Percentiles rank a stretch among this genome's conserved stretches.
phyloP scores from a whole-genome alignment of 2,329 filamentous ascomycete species.

The Cucurbitaria berberidis region DNA sequence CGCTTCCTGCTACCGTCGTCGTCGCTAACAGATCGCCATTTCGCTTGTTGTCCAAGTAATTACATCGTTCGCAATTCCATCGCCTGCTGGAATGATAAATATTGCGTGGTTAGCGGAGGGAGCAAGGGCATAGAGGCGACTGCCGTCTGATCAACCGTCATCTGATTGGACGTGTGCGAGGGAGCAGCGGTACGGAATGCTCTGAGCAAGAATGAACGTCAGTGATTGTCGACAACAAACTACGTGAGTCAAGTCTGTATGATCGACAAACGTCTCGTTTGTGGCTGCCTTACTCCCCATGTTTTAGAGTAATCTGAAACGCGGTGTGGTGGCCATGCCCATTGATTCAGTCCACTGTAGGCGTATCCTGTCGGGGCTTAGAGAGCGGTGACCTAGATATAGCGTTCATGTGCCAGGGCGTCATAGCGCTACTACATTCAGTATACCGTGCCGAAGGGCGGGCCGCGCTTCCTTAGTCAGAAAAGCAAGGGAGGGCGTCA shows the following conservation, averaged over 20 bases:
- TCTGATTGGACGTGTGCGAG: slow-evolving; percentile 48
- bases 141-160: slow-evolving; percentile 39
- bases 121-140: slow-evolving; percentile 45
- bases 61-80: slow-evolving; percentile 34
- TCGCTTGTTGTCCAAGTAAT: slow-evolving; percentile 42
- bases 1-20: slow-evolving; percentile 33
- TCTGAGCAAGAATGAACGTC: slow-evolving; percentile 45
- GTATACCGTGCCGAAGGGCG: slow-evolving; percentile 39
- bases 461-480: slow-evolving; percentile 39
- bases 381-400: slow-evolving; percentile 39
- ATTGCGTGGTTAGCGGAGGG: slow-evolving; percentile 45
- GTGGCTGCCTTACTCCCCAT: slow-evolving; percentile 34
- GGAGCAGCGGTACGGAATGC: slow-evolving; percentile 45
- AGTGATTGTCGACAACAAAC: slow-evolving; percentile 44
- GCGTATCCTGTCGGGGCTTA: slow-evolving; percentile 35
- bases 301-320: slow-evolving; percentile 36
- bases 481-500: slow-evolving; percentile 43
- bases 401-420: slow-evolving; percentile 36
- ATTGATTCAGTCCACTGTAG: slow-evolving; percentile 40
- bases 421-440: slow-evolving; percentile 40
- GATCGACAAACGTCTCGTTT: slow-evolving; percentile 43
- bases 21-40: slow-evolving; percentile 30
- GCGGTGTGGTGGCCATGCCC: slow-evolving; percentile 44
- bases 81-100: slow-evolving; percentile 41
- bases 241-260: slow-evolving; percentile 39